These are phyloP conservation scores for Alternaria incomplexa DNA, from an alignment of 2,329 filamentous ascomycete genomes.

Conservation along the genomic window DNA sequence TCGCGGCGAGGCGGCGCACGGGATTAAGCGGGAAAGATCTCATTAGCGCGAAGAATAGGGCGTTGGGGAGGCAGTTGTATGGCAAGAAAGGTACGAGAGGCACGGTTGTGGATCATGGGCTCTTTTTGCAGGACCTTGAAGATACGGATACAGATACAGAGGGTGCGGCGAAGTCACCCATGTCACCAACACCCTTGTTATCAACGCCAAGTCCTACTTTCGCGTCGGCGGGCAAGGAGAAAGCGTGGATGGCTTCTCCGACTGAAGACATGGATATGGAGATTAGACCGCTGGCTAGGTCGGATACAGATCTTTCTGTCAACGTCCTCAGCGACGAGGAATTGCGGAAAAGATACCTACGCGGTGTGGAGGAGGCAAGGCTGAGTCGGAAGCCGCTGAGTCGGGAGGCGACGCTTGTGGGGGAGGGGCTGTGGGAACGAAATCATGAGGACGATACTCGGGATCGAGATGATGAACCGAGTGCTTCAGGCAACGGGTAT, in stretches of 20 bases:
- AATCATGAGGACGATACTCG: neutral
- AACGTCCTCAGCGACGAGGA: neutral
- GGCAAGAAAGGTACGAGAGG: conserved; percentile 14
- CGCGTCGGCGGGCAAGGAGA: neutral
- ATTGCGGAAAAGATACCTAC: neutral
- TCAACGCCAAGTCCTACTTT: neutral
- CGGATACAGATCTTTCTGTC: neutral
- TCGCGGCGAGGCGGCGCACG: conserved; percentile 29
- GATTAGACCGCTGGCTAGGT: neutral
- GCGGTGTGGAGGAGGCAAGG: neutral
- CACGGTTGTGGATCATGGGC: conserved; percentile 18
- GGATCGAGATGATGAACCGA: neutral
- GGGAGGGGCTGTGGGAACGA: neutral
- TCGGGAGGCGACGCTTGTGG: neutral
- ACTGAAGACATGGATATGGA: neutral
- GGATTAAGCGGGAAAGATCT: conserved; percentile 26
- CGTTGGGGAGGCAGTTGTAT: conserved; percentile 29
- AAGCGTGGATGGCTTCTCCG: neutral
- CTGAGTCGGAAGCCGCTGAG: neutral
- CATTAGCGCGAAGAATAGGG: conserved; percentile 19
- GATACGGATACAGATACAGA: neutral
- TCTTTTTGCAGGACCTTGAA: conserved; percentile 15
- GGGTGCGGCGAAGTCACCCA: neutral
- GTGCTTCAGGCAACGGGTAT: neutral
- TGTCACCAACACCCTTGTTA: neutral